Conservation (phyloP, 495 filamentous ascomycete species). For the Penicillium angulare region DNA sequence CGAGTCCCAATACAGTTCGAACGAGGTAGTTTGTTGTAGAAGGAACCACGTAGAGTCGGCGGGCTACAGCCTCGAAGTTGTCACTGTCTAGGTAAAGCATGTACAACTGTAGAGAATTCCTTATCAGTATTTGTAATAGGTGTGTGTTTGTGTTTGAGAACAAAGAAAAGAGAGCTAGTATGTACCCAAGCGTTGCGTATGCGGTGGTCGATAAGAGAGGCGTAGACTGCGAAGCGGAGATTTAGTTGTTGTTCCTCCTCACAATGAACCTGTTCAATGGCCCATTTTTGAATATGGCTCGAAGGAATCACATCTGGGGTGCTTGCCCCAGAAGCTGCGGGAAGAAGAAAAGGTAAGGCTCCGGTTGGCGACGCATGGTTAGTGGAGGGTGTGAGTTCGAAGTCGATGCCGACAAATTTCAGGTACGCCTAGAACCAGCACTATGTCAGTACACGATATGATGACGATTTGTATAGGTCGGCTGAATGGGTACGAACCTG, state of each 20-base stretch:
- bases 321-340: constrained; percentile 33
- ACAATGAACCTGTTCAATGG: constrained; percentile 47
- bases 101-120: constrained; percentile 56
- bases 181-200: constrained; percentile 86
- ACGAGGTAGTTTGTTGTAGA: constrained; percentile 61
- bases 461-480: not conserved
- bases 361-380: constrained; percentile 94
- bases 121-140: not conserved
- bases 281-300: constrained; percentile 68
- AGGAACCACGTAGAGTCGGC: constrained; percentile 65
- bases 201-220: constrained; percentile 72
- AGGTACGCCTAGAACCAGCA: constrained; percentile 69
- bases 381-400: constrained; percentile 68
- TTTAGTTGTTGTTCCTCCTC: constrained; percentile 53
- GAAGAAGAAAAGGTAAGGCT: constrained; percentile 82
- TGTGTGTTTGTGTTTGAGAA: not conserved
- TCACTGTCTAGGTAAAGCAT: constrained; percentile 69
- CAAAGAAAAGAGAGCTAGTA: not conserved
- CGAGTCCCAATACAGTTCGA: constrained; percentile 56
- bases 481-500: constrained; percentile 60
- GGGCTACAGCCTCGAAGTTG: constrained; percentile 64
- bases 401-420: constrained; percentile 69
- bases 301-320: constrained; percentile 55
- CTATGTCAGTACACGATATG: not conserved
- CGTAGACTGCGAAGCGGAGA: constrained; percentile 71